Evolutionary conservation across 768 basidiomycete species (phyloP), one percentile per base, ranked within the genome.

Genomic region (Dacryopinax primogenitus): DNA sequence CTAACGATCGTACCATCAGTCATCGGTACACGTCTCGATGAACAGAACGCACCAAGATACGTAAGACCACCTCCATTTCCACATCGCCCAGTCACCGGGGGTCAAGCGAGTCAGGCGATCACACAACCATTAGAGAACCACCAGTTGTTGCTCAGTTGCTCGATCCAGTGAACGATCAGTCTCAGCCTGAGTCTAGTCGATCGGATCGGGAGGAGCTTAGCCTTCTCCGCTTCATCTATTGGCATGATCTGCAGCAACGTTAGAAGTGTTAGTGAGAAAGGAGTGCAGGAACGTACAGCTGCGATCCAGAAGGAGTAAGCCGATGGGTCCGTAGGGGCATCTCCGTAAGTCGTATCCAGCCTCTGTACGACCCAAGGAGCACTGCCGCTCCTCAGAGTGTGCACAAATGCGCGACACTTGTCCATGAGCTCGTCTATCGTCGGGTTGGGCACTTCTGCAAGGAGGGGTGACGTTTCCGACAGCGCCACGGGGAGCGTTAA

Each of bases 331-430:
- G 66, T 71, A 0, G 92, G 92, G 79, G 89, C 87, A 3, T 81
- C 77, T 1, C 91, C 91, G 71, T 88, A 88, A 0, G 86, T 84
- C 70, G 82, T 83, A 71, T 88, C 84, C 45, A 96, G 80, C 61
- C 90, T 83, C 71, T 96, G 91, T 1, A 91, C 85, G 35, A 97
- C 86, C 94, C 95, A 97, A 12, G 94, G 95, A 0, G 92, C 90
- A 0, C 84, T 86, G 16, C 91, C 90, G 1, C 77, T 77, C 65
- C 82, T 74, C 11, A 88, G 77, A 67, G 85, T 83, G 28, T 78
- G 77, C 65, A 88, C 76, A 71, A 89, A 89, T 3, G 76, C 75
- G 47, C 80, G 80, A 70, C 87, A 89, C 15, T 77, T 78, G 1
- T 73, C 76, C 76, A 87, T 79, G 36, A 87, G 77, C 67, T 85